These are phyloP conservation scores for Violaceomyces palustris DNA, from an alignment of 1,284 basidiomycete genomes.

Conservation along the genomic window DNA sequence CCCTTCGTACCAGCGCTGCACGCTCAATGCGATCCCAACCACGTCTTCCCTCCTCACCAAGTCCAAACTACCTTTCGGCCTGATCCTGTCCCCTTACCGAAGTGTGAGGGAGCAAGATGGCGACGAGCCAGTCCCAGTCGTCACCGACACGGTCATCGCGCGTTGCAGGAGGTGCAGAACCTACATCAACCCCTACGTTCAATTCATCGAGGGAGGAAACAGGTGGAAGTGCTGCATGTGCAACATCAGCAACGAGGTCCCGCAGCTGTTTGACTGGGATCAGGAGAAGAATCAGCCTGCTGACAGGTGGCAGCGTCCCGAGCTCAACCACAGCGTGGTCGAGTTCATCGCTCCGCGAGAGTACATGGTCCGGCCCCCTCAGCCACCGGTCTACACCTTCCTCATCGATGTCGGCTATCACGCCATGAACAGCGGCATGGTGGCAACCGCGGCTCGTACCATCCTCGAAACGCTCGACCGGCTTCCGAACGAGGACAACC, in stretches of 20 bases:
- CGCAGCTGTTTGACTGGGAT: slow-evolving; percentile 98
- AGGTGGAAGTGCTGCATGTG: slow-evolving; percentile 99
- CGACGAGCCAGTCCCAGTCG: slow-evolving; percentile 75
- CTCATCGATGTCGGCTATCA: slow-evolving; percentile 91
- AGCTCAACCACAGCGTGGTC: slow-evolving; percentile 87
- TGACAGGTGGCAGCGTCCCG: slow-evolving; percentile 87
- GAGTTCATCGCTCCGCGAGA: slow-evolving; percentile 98
- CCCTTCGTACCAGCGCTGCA: slow-evolving; percentile 85
- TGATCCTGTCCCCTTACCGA: slow-evolving; percentile 88
- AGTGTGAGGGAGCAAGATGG: slow-evolving; percentile 59
- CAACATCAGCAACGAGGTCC: slow-evolving; percentile 96
- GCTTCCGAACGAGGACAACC: slow-evolving; percentile 86
- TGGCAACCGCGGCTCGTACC: slow-evolving; percentile 91
- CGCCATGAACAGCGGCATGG: slow-evolving; percentile 78
- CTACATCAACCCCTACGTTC: slow-evolving; percentile 98
- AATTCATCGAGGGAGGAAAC: slow-evolving; percentile 96
- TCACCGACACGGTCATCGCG: slow-evolving; percentile 91
- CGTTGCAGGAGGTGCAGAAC: slow-evolving; percentile 93
- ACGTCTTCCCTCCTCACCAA: slow-evolving; percentile 84
- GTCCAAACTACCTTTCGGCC: slow-evolving; percentile 84
- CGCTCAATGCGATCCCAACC: slow-evolving; percentile 88
- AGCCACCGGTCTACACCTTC: slow-evolving; percentile 94
- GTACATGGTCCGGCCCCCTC: slow-evolving; percentile 96
- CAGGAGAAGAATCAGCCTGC: slow-evolving; percentile 86
- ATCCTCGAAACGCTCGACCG: slow-evolving; percentile 91